Base-by-base conservation (phyloP, 148 eudicot genomes). In the Limonium bicolor region DNA sequence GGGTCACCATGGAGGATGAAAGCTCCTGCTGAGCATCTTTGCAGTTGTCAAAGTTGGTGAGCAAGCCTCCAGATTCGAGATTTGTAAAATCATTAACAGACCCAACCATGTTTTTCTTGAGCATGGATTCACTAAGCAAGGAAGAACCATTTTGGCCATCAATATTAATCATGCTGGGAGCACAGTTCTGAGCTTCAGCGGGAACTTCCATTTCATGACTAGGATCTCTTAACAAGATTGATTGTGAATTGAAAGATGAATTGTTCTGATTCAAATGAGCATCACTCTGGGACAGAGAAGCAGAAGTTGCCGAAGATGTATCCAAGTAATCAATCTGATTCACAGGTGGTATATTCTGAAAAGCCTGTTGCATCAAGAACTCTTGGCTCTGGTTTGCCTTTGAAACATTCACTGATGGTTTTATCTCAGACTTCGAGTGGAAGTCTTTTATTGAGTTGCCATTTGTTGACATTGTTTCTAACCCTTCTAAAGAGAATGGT, bases 271-370 rank as follows among this genome's bases (percentile, higher is more conserved):
- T 68, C 22, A 83, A 48, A 13, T 65, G 71, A 27, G 49, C 58
- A 51, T 88, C 84, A 45, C 71, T 75, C 32, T 84, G 97, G 46
- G 95, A 73, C 28, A 68, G 60, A 31, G 76, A 58, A 50, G 51
- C 77, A 24, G 95, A 84, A 37, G 93, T 85, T 36, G 79, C 94
- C 1, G 97, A 84, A 36, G 94, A 80, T 40, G 96, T 70, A 46
- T 90, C 99, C 74, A 90, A 55, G 61, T 81, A 84, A 63, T 90
- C 99, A 48, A 75, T 38, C 31, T 82, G 94, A 59, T 68, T 26
- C 25, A 70, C 69, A 44, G 69, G 50, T 11, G 14, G 9, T 41
- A 56, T 51, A 51, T 52, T 80, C 17, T 64, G 69, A 56, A 63
- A 67, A 21, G 56, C 21, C 41, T 76, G 82, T 27, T 69, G 83